Base-by-base conservation (phyloP, 148 eudicot genomes). In the Chenopodium suecicum region DNA sequence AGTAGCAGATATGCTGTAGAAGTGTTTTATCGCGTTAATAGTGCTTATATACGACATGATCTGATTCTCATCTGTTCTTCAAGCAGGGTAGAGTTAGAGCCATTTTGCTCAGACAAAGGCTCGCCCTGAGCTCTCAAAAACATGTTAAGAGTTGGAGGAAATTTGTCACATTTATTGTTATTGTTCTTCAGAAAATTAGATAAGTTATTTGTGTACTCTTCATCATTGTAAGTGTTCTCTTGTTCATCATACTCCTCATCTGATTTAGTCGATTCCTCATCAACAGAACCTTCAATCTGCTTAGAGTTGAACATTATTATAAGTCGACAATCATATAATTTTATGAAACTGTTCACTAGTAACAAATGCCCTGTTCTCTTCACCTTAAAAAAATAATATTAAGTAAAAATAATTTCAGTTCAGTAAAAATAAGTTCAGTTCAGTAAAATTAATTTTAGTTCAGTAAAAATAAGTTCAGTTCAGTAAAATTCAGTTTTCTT, bases 251-350 rank as follows among this genome's bases (percentile, higher is more conserved):
- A 94, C 79, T 94, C 98, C 81, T 94, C 98, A 31, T 94, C 97
- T 6, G 98, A 94, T 84, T 92, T 91, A 2, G 91, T 88, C 14
- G 97, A 95, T 73, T 82, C 93, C 87, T 94, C 99, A 60, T 94
- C 98, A 31, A 95, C 97, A 12, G 99, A 95, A 9, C 99, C 98
- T 83, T 93, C 98, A 85, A 95, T 81, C 98, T 95, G 91, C 37
- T 56, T 16, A 80, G 8, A 60, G 13, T 12, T 11, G 6, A 58
- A 52, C 47, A 65, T 44, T 44, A 25, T n/a, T 31, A 56, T 0
- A 14, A 63, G 32, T 54, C 34, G 20, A 63, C 31, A 20, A 11
- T 67, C 8, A 16, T 4, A 62, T 63, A n/a, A 16, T 17, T 81
- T 22, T 31, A 22, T 23, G 66, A 19, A 34, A 31, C 32, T 31